Percentiles rank a stretch among this genome's conserved stretches.
phyloP scores from a whole-genome alignment of 176 grass and related monocot genomes.

The Rhipidocladum racemiflorum region DNA sequence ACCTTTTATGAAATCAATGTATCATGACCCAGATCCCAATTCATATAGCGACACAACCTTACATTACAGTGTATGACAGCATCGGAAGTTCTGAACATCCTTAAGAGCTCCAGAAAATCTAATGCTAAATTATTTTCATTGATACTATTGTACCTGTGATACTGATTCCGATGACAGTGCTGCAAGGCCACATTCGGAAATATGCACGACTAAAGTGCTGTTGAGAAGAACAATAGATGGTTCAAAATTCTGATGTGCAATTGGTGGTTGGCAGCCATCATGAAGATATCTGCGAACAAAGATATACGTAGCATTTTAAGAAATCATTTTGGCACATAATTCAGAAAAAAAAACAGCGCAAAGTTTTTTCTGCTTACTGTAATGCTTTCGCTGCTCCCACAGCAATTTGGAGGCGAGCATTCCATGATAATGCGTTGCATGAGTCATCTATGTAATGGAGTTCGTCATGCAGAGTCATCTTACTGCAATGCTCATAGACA shows the following conservation, averaged over 20 bases:
- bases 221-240: conserved; percentile 76
- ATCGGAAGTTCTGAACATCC: neutral
- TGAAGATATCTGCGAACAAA: conserved; percentile 83
- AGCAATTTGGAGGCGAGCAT: conserved; percentile 74
- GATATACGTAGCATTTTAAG: conserved; percentile 14
- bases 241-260: conserved; percentile 88
- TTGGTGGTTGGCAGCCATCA: conserved; percentile 58
- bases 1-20: neutral
- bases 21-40: neutral
- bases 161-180: conserved; percentile 46
- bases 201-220: conserved; percentile 59
- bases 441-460: conserved; percentile 70
- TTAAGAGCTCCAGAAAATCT: neutral
- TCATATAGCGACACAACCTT: neutral
- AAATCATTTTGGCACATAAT: conserved; percentile 8
- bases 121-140: conserved; percentile 3
- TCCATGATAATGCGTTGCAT: conserved; percentile 65
- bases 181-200: conserved; percentile 80
- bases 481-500: conserved; percentile 79
- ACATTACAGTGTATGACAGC: neutral
- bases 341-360: neutral
- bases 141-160: conserved; percentile 57
- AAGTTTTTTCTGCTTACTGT: conserved; percentile 58
- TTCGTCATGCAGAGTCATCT: conserved; percentile 80
- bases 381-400: conserved; percentile 84